Evolutionary conservation across 306 rosid genomes (phyloP).

Genomic region (Abrus precatorius): DNA sequence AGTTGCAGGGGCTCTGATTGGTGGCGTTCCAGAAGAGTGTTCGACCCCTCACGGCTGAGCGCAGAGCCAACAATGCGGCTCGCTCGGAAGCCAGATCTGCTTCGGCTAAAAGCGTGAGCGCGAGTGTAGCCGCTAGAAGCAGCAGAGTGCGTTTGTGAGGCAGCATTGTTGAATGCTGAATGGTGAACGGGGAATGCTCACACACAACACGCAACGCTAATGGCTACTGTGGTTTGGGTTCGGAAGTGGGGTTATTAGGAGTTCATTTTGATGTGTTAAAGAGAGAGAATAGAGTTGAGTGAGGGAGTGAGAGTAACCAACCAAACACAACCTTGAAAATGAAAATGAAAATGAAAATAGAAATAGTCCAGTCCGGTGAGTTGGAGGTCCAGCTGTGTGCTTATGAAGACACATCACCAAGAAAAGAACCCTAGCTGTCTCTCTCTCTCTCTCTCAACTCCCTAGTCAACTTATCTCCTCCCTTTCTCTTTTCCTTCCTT

Average conservation of each 20-base stretch:
- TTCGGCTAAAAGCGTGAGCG: background rate
- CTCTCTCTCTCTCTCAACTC: conserved; percentile 19
- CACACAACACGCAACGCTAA: too few relatives aligned
- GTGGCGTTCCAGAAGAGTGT: conserved; percentile 67
- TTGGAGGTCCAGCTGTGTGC: conserved; percentile 53
- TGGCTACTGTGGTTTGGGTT: too few relatives aligned
- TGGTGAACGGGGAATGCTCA: too few relatives aligned
- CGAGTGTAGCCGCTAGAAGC: background rate
- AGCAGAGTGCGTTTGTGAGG: background rate
- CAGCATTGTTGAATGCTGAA: background rate
- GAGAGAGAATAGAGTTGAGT: background rate
- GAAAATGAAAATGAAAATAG: too few relatives aligned
- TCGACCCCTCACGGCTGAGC: conserved; percentile 61
- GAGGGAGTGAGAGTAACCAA: background rate
- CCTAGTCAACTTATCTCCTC: conserved; percentile 45
- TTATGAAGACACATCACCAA: conserved; percentile 14
- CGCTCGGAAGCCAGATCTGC: conserved; percentile 65
- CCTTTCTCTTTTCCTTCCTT: background rate
- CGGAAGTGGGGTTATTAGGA: too few relatives aligned
- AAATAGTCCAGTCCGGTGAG: background rate
- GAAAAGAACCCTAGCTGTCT: conserved; percentile 57
- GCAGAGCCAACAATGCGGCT: conserved; percentile 66
- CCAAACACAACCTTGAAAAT: background rate
- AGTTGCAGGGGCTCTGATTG: conserved; percentile 53
- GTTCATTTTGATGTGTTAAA: too few relatives aligned